Evolutionary conservation across 2,329 filamentous ascomycete genomes (phyloP).

Genomic region (Stagonosporopsis cucurbitacearum): DNA sequence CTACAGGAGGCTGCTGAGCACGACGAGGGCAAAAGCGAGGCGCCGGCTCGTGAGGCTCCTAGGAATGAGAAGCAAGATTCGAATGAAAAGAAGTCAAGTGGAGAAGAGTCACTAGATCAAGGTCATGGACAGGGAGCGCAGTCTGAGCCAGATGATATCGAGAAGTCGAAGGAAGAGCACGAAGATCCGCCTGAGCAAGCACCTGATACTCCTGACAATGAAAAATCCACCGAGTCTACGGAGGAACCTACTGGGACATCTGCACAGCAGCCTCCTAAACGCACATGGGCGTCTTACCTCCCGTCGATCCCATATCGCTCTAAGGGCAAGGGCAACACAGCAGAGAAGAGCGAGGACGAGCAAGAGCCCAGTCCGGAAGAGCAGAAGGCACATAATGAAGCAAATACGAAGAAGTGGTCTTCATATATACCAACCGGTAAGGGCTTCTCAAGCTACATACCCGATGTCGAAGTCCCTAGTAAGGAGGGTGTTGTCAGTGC

Average conservation of each 20-base stretch:
- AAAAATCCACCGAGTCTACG: conserved; percentile 23
- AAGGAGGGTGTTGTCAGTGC: conserved; percentile 53
- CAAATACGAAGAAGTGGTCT: conserved; percentile 52
- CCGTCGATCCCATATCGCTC: conserved; percentile 48
- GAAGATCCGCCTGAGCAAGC: conserved; percentile 40
- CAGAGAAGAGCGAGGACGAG: conserved; percentile 24
- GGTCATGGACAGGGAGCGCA: conserved; percentile 5
- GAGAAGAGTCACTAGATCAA: conserved; percentile 1
- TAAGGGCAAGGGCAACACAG: conserved; percentile 30
- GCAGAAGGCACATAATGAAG: conserved; percentile 44
- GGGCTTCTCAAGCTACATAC: conserved; percentile 57
- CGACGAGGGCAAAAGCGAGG: conserved; percentile 11
- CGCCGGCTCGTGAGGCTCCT: background rate
- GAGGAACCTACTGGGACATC: conserved; percentile 11
- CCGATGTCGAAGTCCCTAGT: conserved; percentile 45
- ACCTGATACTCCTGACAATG: conserved; percentile 33
- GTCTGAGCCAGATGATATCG: background rate
- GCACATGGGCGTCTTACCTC: conserved; percentile 50
- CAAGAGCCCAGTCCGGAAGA: conserved; percentile 35
- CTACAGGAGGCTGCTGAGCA: conserved; percentile 30
- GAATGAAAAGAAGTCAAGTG: background rate
- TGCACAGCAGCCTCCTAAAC: conserved; percentile 32
- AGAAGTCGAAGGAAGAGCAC: conserved; percentile 12
- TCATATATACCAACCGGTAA: conserved; percentile 57
- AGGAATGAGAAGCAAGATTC: background rate